Conservation (phyloP, 257 asterid species). For the Galeopsis tetrahit region DNA sequence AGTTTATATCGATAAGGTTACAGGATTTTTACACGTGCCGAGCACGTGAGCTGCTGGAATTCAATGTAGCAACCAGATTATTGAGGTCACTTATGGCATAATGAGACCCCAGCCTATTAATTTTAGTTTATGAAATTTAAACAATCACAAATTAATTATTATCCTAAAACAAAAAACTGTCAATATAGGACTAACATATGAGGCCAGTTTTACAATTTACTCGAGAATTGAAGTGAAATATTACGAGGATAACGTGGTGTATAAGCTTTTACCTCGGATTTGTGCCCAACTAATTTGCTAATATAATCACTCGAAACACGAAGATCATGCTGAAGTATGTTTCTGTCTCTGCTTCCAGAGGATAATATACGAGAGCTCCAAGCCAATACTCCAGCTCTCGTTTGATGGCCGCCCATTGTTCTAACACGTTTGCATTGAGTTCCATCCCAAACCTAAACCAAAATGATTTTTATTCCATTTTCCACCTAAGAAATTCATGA, state of each 20-base stretch:
- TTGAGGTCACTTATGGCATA: no score
- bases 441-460: conserved; percentile 90
- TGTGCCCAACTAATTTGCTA: conserved; percentile 90
- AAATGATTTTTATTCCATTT: background rate
- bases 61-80: no score
- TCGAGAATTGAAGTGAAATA: conserved; percentile 1
- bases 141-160: no score
- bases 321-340: conserved; percentile 93
- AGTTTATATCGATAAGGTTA: no score
- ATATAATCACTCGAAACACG: conserved; percentile 80
- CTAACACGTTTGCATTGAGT: conserved; percentile 90
- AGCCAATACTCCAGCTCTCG: conserved; percentile 88
- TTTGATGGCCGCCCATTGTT: conserved; percentile 90
- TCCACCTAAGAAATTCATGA: conserved; percentile 4
- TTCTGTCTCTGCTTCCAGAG: conserved; percentile 95
- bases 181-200: no score
- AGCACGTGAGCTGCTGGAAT: no score
- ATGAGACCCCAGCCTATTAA: no score
- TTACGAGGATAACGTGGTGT: background rate
- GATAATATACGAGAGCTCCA: conserved; percentile 89
- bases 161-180: no score
- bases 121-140: no score
- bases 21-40: no score
- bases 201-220: no score
- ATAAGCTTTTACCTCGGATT: conserved; percentile 69